Base-by-base conservation (phyloP, 1,284 basidiomycete genomes). In the Ganoderma leucocontextum region DNA sequence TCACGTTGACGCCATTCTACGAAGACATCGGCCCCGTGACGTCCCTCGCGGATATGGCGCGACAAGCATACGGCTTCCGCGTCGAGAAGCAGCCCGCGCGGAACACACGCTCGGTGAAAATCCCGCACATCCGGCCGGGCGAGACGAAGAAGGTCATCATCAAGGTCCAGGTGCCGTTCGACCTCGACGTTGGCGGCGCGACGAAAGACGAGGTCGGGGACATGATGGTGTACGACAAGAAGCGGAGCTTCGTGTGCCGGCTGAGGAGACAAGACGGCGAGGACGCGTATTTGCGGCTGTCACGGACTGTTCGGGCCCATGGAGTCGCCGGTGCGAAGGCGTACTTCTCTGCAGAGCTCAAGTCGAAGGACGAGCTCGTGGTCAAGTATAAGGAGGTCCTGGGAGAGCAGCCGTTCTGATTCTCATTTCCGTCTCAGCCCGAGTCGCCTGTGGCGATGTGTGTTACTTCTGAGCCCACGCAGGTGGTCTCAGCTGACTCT, bases 301-400 rank as follows among this genome's bases (percentile, higher is more conserved):
- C 47, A 66, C 74, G 39, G 68, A 80, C 33, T 74, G 78, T 89
- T n/a, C 75, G 76, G 47, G 73, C 72, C 15, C 80, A 82, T 57
- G 86, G 86, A 3, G 80, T 84, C 4, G 78, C 78, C 4, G 83
- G 84, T 0, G 75, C 77, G n/a, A 89, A 88, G 75, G 88, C 84
- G 0, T 89, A 89, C 73, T 88, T 89, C 65, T 78, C 82, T 2
- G 87, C 87, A 0, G 85, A 86, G 73, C 66, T 89, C 70, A 83
- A 78, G 72, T 82, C 75, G 44, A 77, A 78, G 61, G 79, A 87
- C 60, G 82, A 83, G 72, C 70, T 89, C 62, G 78, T 86, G 1
- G 80, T 89, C 39, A 87, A 87, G 68, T 75, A 84, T 17, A 81
- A 81, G 7, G 84, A 88, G 63, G 79, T 85, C 4, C 72, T 88